A percentile compares a stretch with the other conserved stretches of the same genome.
phyloP scores from a whole-genome alignment of 805 yeast species.

The Barnettozyma californica region DNA sequence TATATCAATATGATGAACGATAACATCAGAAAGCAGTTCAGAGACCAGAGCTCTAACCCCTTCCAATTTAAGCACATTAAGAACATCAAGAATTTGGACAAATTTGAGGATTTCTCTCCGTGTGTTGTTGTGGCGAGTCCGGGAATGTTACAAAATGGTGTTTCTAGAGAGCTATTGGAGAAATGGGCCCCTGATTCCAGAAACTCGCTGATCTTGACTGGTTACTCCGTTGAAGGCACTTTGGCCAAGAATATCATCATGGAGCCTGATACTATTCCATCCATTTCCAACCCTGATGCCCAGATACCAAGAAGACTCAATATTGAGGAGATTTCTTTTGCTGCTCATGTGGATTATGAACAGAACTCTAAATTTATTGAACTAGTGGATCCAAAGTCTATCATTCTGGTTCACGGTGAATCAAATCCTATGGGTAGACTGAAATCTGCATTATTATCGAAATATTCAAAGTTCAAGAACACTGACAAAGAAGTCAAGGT shows the following conservation, averaged over 20 bases:
- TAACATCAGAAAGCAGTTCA: slow-evolving; percentile 65
- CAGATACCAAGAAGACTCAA: slow-evolving; percentile 81
- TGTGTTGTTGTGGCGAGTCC: slow-evolving; percentile 96
- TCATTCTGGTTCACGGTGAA: slow-evolving; percentile 95
- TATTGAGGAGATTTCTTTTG: slow-evolving; percentile 93
- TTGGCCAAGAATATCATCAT: slow-evolving; percentile 86
- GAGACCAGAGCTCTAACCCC: slow-evolving; percentile 81
- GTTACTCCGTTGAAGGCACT: slow-evolving; percentile 98
- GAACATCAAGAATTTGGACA: slow-evolving; percentile 72
- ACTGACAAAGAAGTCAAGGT: slow-evolving; percentile 89
- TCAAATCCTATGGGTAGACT: slow-evolving; percentile 97
- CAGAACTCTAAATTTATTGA: slow-evolving; percentile 92
- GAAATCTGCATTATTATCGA: slow-evolving; percentile 85
- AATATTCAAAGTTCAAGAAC: slow-evolving; percentile 73
- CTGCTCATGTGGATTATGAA: slow-evolving; percentile 98
- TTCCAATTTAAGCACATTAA: slow-evolving; percentile 84
- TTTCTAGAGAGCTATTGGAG: slow-evolving; percentile 84
- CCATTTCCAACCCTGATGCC: slow-evolving; percentile 72
- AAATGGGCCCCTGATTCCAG: slow-evolving; percentile 97
- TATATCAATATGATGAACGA: slow-evolving; percentile 98
- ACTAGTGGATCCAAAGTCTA: slow-evolving; percentile 73
- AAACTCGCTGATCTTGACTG: slow-evolving; percentile 83
- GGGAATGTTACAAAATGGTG: slow-evolving; percentile 97
- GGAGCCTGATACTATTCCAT: slow-evolving; percentile 88
- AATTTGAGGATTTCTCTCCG: slow-evolving; percentile 89